Conservation (phyloP, 2,329 filamentous ascomycete species). For the Plectosphaerella cucumerina region DNA sequence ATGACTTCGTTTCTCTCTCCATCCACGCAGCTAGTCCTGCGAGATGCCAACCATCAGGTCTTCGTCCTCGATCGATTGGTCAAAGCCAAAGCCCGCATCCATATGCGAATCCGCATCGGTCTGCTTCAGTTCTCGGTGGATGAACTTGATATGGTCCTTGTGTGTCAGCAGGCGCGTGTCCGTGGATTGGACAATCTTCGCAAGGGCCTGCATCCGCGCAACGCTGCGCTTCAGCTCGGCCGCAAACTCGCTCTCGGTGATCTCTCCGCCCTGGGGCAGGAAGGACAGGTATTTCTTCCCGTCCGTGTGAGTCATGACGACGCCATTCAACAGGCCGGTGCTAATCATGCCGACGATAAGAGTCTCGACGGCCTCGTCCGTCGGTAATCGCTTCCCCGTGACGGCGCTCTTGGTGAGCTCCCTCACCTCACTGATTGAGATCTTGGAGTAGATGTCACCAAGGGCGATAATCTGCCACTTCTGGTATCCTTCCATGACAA, state of each 20-base stretch:
- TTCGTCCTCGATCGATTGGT: conserved; percentile 52
- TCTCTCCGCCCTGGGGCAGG: conserved; percentile 30
- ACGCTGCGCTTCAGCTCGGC: conserved; percentile 37
- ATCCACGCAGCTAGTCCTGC: conserved; percentile 1
- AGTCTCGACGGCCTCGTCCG: conserved; percentile 36
- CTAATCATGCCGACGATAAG: conserved; percentile 54
- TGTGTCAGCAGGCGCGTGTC: conserved; percentile 51
- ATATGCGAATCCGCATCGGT: conserved; percentile 35
- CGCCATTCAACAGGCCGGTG: conserved; percentile 47
- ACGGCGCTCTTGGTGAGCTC: conserved; percentile 48
- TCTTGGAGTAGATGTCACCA: conserved; percentile 63
- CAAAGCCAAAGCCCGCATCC: conserved; percentile 33
- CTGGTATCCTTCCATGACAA: conserved; percentile 68
- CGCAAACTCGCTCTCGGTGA: conserved; percentile 49
- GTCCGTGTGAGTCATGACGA: conserved; percentile 29
- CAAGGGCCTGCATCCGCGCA: conserved; percentile 38
- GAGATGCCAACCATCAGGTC: conserved; percentile 52
- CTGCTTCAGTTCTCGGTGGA: conserved; percentile 41
- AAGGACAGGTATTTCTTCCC: conserved; percentile 48
- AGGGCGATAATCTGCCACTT: conserved; percentile 73
- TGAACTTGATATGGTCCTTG: conserved; percentile 50
- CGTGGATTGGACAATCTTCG: conserved; percentile 43
- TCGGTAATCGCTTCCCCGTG: conserved; percentile 39
- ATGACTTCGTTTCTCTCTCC: no score
- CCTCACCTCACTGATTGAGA: conserved; percentile 51